phyloP scores from a whole-genome alignment of 768 basidiomycete species.

The Termitomyces sp. region DNA sequence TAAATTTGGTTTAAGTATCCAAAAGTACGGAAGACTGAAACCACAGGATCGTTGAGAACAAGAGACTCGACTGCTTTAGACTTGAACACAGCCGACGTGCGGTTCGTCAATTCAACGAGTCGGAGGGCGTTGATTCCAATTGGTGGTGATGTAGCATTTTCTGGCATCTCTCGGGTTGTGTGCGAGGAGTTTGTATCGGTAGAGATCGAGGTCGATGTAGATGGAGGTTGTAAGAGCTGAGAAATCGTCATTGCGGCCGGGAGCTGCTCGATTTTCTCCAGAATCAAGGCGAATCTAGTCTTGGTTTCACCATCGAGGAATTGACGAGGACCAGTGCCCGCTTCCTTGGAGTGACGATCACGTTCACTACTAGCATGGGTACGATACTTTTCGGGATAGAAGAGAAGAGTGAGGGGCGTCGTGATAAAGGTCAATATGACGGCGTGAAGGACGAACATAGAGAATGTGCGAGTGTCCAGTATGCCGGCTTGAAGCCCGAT shows the following conservation, averaged over 20 bases:
- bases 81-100: constrained; percentile 84
- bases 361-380: constrained; percentile 24
- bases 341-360: constrained; percentile 16
- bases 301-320: constrained; percentile 39
- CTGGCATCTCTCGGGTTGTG: neutral
- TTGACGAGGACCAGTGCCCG: constrained; percentile 15
- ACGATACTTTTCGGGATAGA: constrained; percentile 71
- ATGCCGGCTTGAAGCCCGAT: constrained; percentile 72
- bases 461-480: constrained; percentile 66
- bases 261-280: constrained; percentile 79
- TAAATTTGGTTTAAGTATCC: constrained; percentile 64
- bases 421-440: constrained; percentile 79
- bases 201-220: constrained; percentile 8
- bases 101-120: constrained; percentile 84
- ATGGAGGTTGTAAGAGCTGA: constrained; percentile 56
- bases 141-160: constrained; percentile 6
- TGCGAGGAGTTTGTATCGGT: constrained; percentile 29
- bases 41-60: constrained; percentile 65
- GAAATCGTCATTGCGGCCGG: constrained; percentile 80
- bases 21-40: constrained; percentile 76
- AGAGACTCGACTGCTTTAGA: constrained; percentile 73
- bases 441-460: constrained; percentile 85
- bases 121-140: constrained; percentile 75
- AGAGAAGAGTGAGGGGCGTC: constrained; percentile 73
- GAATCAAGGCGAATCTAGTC: constrained; percentile 65